phyloP scores from a whole-genome alignment of 2,329 filamentous ascomycete species.

The Apiospora malaysiana region DNA sequence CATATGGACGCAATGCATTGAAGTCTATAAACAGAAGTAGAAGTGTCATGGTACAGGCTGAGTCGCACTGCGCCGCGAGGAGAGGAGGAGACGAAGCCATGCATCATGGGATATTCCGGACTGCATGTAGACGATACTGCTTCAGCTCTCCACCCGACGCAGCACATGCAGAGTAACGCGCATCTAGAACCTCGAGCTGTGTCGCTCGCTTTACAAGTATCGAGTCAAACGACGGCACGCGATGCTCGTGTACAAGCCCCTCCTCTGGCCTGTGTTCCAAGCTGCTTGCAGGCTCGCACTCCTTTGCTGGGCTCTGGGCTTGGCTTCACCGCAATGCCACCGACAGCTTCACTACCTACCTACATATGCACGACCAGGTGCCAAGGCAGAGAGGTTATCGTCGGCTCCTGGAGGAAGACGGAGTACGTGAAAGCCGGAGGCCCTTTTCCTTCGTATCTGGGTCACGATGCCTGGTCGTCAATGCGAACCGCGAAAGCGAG shows the following conservation, averaged over 20 bases:
- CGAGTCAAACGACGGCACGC: neutral
- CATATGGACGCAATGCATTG: neutral
- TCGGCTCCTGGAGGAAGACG: neutral
- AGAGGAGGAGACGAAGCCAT: neutral
- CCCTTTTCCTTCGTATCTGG: constrained; percentile 12
- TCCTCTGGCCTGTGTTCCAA: neutral
- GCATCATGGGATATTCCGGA: neutral
- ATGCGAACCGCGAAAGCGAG: neutral
- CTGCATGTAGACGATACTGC: neutral
- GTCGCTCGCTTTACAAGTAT: neutral
- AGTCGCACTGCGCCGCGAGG: neutral
- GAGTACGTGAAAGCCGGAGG: neutral
- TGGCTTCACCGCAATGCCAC: neutral
- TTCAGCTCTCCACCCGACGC: neutral
- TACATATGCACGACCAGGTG: neutral
- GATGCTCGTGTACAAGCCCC: neutral
- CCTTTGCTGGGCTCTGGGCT: neutral
- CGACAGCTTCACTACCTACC: neutral
- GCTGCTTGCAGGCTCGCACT: neutral
- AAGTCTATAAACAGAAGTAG: too few species aligned
- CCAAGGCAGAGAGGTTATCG: neutral
- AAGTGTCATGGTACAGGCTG: neutral
- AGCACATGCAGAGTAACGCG: neutral
- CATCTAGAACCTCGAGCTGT: neutral
- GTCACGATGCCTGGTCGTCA: neutral